Percentiles rank a stretch among this genome's conserved stretches.
Conservation (phyloP, 106 monocot genomes). For the Dendrobium catenatum region DNA sequence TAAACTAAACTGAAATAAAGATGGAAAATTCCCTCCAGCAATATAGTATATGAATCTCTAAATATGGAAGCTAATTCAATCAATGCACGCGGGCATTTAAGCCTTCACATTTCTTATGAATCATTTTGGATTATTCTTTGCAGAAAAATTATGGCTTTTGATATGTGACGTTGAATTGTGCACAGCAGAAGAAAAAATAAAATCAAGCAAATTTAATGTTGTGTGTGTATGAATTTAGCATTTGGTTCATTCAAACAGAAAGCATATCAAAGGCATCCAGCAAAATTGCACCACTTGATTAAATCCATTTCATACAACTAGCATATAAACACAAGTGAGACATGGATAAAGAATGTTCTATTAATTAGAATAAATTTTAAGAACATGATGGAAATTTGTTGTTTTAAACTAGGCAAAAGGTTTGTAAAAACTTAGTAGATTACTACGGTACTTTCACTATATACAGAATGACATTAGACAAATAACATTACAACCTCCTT, state of each 20-base stretch:
- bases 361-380: not conserved
- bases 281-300: not conserved
- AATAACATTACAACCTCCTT: not conserved
- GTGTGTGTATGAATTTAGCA: not conserved
- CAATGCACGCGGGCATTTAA: not conserved
- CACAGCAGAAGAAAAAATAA: not conserved
- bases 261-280: not conserved
- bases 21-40: not conserved
- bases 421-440: not conserved
- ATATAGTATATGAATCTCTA: not conserved
- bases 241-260: conserved; percentile 1
- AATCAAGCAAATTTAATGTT: not conserved
- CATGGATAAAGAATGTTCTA: not conserved
- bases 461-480: not conserved
- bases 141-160: not conserved
- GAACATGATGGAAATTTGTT: not conserved
- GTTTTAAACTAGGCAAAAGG: not conserved
- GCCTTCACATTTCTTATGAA: not conserved
- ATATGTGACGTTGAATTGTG: not conserved
- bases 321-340: not conserved
- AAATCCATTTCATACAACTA: not conserved
- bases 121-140: not conserved
- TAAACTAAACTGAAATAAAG: not conserved
- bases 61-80: not conserved
- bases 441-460: not conserved